Conservation (phyloP, 306 rosid species). For the Betula pendula region DNA sequence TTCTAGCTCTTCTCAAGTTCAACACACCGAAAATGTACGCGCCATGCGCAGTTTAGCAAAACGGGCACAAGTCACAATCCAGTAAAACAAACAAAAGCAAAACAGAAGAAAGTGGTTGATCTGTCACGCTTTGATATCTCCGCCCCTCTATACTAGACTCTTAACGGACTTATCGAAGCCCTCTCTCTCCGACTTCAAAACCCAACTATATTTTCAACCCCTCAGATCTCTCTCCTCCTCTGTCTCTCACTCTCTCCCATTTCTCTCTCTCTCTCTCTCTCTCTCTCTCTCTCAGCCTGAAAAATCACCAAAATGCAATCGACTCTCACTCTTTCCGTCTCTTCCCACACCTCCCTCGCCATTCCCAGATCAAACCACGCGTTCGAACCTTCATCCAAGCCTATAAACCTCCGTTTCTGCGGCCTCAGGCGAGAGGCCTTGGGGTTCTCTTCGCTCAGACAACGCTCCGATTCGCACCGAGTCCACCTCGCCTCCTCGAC, state of each 20-base stretch:
- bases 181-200: neutral
- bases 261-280: conserved; percentile 13
- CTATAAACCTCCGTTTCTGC: conserved; percentile 75
- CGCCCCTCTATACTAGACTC: conserved; percentile 48
- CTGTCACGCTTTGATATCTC: conserved; percentile 69
- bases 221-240: conserved; percentile 20
- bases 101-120: conserved; percentile 39
- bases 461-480: conserved; percentile 22
- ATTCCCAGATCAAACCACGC: conserved; percentile 51
- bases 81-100: neutral
- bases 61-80: too few species aligned
- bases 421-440: conserved; percentile 76
- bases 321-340: conserved; percentile 65
- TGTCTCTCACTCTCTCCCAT: conserved; percentile 4
- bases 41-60: conserved; percentile 21
- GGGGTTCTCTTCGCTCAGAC: conserved; percentile 44
- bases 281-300: conserved; percentile 1
- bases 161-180: conserved; percentile 67
- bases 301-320: conserved; percentile 61
- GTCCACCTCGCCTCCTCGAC: conserved; percentile 19
- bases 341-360: conserved; percentile 47
- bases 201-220: neutral
- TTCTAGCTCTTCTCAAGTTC: too few species aligned
- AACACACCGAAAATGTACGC: neutral
- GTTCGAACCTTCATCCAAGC: conserved; percentile 25